Conservation (phyloP, 2,329 filamentous ascomycete genomes). For the Epichloe gansuensis region DNA sequence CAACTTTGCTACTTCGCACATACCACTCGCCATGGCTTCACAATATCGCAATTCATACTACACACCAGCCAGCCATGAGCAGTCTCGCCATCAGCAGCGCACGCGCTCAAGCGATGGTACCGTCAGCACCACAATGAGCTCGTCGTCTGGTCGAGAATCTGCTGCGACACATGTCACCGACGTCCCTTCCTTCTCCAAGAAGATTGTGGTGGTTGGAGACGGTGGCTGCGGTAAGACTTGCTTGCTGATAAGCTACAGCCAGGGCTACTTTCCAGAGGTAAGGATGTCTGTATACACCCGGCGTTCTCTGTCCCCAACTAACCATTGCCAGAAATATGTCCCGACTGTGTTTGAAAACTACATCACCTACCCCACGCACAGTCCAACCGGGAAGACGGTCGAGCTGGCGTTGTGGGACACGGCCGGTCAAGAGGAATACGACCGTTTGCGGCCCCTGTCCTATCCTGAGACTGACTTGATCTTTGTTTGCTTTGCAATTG, state of each 20-base stretch:
- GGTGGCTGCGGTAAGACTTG: slow-evolving; percentile 98
- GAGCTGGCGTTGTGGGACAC: slow-evolving; percentile 98
- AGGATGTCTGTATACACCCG: slow-evolving; percentile 11
- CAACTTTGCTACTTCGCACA: neutral
- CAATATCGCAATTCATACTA: slow-evolving; percentile 44
- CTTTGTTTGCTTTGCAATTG: slow-evolving; percentile 98
- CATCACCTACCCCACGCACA: slow-evolving; percentile 91
- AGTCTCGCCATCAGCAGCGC: slow-evolving; percentile 35
- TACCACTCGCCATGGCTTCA: slow-evolving; percentile 32
- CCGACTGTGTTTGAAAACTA: slow-evolving; percentile 99
- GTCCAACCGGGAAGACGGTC: slow-evolving; percentile 79
- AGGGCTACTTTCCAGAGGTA: slow-evolving; percentile 98
- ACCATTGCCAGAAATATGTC: slow-evolving; percentile 75
- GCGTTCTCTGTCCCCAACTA: neutral
- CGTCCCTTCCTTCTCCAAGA: slow-evolving; percentile 90
- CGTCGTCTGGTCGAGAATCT: slow-evolving; percentile 62
- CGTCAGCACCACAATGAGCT: slow-evolving; percentile 72
- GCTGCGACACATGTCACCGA: slow-evolving; percentile 78
- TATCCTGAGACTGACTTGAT: slow-evolving; percentile 97
- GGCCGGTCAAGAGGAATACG: slow-evolving; percentile 96
- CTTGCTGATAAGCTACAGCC: slow-evolving; percentile 94
- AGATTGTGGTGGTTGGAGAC: slow-evolving; percentile 97
- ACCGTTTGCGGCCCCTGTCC: slow-evolving; percentile 84
- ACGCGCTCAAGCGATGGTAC: slow-evolving; percentile 76
- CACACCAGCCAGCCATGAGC: slow-evolving; percentile 22